These are phyloP conservation scores for Umbelopsis sp. DNA, from an alignment of 192 early-diverging fungal species.

Conservation along the genomic window DNA sequence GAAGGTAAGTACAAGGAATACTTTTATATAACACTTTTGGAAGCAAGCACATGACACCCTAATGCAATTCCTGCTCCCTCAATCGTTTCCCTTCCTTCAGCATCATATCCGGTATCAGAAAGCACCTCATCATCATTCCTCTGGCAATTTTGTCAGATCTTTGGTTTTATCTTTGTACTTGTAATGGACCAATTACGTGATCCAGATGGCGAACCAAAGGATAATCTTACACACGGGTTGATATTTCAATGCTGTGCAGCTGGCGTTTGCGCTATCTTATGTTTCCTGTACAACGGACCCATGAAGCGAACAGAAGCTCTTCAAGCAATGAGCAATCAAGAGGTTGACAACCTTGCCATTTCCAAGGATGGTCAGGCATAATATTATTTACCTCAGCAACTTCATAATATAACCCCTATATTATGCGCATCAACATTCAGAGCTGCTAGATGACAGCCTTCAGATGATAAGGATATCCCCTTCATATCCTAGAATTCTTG, in stretches of 20 bases:
- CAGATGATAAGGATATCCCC: no score
- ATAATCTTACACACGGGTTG: neutral
- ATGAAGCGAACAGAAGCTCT: neutral
- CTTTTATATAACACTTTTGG: no score
- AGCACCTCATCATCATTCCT: slow-evolving; percentile 7
- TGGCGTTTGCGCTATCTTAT: neutral
- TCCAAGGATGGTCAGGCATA: slow-evolving; percentile 9
- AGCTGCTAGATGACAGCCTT: neutral
- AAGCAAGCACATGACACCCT: no score
- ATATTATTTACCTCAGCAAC: neutral
- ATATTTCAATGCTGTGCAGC: slow-evolving; percentile 4
- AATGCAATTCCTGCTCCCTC: neutral
- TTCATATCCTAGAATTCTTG: no score
- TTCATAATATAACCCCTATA: neutral
- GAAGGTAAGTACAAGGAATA: slow-evolving; percentile 27
- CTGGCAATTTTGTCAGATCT: slow-evolving; percentile 4
- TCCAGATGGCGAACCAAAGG: neutral
- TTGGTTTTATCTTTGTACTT: neutral
- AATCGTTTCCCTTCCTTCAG: neutral
- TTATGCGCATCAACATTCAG: neutral
- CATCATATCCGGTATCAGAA: slow-evolving; percentile 5
- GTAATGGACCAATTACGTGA: slow-evolving; percentile 7
- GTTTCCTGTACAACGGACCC: neutral
- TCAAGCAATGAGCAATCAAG: neutral
- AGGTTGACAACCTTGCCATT: neutral